Base-by-base conservation (phyloP, 2,329 filamentous ascomycete genomes). In the Fusarium sp. region DNA sequence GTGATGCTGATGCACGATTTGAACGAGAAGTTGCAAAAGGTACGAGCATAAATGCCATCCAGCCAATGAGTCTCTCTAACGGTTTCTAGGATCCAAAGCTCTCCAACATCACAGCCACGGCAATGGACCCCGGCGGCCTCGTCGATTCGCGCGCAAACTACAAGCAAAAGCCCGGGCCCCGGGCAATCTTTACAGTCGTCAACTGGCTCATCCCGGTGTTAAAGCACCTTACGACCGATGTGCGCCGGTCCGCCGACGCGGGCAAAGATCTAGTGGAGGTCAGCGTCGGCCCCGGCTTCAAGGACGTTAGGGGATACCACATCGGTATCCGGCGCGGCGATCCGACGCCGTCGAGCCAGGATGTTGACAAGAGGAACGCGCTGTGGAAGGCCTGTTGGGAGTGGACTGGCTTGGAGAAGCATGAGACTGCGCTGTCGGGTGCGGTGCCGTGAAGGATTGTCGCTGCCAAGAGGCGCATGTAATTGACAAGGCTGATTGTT, bases 1-100 rank as follows among this genome's bases (percentile, higher is more conserved):
- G 61, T 75, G 16, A 67, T 74, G 62, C 73, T 75, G n/a, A 75
- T 75, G 74, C 60, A 73, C 2, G 71, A 76, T 2, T 61, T 75
- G 2, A 73, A 71, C 37, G 16, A n/a, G 9, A 67, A 47, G 10
- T 40, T 76, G 0, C 48, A 56, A 15, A 53, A 66, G 41, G 72
- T 66, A 61, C 27, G 13, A 23, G 27, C 3, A 7, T 39, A 13
- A n/a, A 15, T 12, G 4, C 5, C 16, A 39, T 39, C 7, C 15
- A 15, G 7, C 12, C 18, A 6, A 8, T 7, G 15, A 13, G 6
- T 11, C 46, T 28, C 23, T 37, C 16, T 23, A 27, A 27, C 13
- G 2, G 12, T 16, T 30, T 1, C 15, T 3, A 73, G 73, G 47
- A 70, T 5, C 57, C 71, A 2, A 61, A 62, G 0, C 44, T 75